Percentiles rank a stretch among this genome's conserved stretches.
These are phyloP conservation scores for Cercospora nicotianae DNA, from an alignment of 2,329 filamentous ascomycete species.

Conservation along the genomic window DNA sequence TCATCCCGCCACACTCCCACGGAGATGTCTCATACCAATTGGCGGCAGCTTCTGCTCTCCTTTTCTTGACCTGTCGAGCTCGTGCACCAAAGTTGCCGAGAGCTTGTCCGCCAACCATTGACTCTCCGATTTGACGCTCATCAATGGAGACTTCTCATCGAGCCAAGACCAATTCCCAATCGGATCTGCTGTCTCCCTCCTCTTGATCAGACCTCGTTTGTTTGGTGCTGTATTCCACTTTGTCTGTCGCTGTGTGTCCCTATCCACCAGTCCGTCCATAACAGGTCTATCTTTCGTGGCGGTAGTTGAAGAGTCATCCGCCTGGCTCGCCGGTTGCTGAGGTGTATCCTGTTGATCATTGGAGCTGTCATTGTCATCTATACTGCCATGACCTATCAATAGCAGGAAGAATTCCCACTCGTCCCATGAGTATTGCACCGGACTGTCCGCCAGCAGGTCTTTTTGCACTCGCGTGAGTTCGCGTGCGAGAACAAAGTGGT, in stretches of 20 bases:
- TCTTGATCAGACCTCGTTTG: constrained; percentile 20
- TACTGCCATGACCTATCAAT: constrained; percentile 49
- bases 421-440: constrained; percentile 41
- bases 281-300: not conserved
- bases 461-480: constrained; percentile 48
- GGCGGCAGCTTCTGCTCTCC: constrained; percentile 35
- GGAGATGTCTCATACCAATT: constrained; percentile 32
- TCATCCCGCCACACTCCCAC: not conserved
- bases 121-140: constrained; percentile 66
- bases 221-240: constrained; percentile 21
- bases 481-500: constrained; percentile 49
- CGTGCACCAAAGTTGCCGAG: constrained; percentile 56
- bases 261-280: constrained; percentile 30
- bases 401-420: constrained; percentile 53
- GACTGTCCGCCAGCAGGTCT: constrained; percentile 41
- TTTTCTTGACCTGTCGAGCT: constrained; percentile 43
- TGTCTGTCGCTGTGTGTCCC: constrained; percentile 21
- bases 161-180: constrained; percentile 68
- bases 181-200: constrained; percentile 26
- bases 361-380: constrained; percentile 35
- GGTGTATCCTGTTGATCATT: constrained; percentile 17
- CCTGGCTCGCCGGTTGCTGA: not conserved
- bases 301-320: not conserved
- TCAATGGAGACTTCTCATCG: constrained; percentile 66
- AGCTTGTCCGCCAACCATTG: constrained; percentile 72